Conservation (phyloP, 208 protist species). For the Wallacemonas sp. region DNA sequence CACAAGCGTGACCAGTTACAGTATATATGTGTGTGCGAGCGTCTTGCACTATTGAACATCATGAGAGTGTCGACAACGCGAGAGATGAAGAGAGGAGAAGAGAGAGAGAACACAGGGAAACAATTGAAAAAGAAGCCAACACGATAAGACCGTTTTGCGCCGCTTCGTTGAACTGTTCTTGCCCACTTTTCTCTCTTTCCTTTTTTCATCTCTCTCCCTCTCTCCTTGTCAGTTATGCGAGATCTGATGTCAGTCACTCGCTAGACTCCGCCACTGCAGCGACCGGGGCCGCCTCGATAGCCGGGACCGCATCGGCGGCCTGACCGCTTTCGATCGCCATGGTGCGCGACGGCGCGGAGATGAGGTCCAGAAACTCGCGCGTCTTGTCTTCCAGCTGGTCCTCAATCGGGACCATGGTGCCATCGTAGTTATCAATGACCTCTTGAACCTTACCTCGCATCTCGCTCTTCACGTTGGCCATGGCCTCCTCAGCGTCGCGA, state of each 20-base stretch:
- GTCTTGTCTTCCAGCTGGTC: conserved; percentile 64
- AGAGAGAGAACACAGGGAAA: not conserved
- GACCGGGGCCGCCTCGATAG: not conserved
- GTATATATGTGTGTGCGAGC: not conserved
- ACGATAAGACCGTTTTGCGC: too few species aligned
- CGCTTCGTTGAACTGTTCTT: conserved; percentile 4
- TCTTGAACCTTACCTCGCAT: conserved; percentile 36
- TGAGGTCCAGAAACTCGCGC: conserved; percentile 43
- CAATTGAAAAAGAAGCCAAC: conserved; percentile 7
- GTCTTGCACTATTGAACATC: too few species aligned
- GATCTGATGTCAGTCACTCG: too few species aligned
- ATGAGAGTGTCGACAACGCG: not conserved
- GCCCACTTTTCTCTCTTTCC: not conserved
- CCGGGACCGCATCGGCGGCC: not conserved
- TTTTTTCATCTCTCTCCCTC: not conserved
- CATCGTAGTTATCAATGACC: conserved; percentile 71
- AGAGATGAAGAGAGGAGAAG: not conserved
- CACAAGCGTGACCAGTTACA: too few species aligned
- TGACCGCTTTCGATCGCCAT: conserved; percentile 4
- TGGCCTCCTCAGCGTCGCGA: conserved; percentile 30
- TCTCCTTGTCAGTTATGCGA: not conserved
- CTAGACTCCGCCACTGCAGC: too few species aligned
- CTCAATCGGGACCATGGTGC: conserved; percentile 76
- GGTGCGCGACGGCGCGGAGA: not conserved
- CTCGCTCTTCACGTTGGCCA: conserved; percentile 33